Percentiles rank a stretch among this genome's conserved stretches.
Evolutionary conservation across 2,329 filamentous ascomycete species (phyloP).

Genomic region (Neofusicoccum laricinum): DNA sequence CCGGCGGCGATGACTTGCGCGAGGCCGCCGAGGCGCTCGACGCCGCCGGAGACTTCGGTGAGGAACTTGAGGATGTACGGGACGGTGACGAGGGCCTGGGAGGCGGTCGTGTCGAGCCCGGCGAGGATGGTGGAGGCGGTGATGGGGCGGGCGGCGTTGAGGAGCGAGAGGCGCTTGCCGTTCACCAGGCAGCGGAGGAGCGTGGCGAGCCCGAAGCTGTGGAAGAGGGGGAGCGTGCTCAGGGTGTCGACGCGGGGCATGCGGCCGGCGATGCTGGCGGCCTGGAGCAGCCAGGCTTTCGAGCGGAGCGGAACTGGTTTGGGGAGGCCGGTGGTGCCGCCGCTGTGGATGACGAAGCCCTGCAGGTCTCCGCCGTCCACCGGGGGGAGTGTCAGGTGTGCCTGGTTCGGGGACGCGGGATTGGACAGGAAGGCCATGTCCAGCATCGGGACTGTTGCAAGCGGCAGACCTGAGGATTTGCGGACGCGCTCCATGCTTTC

Average conservation of each 20-base stretch:
- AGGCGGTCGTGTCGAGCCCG: neutral
- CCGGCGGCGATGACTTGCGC: conserved; percentile 58
- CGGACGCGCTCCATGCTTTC: neutral
- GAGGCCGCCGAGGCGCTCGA: conserved; percentile 45
- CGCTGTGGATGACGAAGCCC: conserved; percentile 36
- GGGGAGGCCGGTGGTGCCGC: conserved; percentile 60
- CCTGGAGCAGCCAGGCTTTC: neutral
- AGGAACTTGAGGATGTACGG: conserved; percentile 66
- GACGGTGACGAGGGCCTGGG: conserved; percentile 54
- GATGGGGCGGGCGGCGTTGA: conserved; percentile 6
- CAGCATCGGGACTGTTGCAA: neutral
- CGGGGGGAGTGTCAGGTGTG: neutral
- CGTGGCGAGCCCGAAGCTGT: conserved; percentile 11
- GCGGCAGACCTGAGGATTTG: neutral
- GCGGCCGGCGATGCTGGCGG: conserved; percentile 2
- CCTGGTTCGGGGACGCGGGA: neutral
- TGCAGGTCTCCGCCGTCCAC: neutral
- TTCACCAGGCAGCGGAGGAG: conserved; percentile 1
- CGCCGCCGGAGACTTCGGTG: conserved; percentile 56
- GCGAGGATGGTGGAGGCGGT: neutral
- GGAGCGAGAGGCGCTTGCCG: neutral
- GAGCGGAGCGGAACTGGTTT: conserved; percentile 36
- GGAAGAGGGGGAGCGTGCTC: conserved; percentile 9
- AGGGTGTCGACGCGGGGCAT: conserved; percentile 1
- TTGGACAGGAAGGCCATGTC: neutral